phyloP scores from a whole-genome alignment of 2,329 filamentous ascomycete genomes.

The Verruconis gallopava region DNA sequence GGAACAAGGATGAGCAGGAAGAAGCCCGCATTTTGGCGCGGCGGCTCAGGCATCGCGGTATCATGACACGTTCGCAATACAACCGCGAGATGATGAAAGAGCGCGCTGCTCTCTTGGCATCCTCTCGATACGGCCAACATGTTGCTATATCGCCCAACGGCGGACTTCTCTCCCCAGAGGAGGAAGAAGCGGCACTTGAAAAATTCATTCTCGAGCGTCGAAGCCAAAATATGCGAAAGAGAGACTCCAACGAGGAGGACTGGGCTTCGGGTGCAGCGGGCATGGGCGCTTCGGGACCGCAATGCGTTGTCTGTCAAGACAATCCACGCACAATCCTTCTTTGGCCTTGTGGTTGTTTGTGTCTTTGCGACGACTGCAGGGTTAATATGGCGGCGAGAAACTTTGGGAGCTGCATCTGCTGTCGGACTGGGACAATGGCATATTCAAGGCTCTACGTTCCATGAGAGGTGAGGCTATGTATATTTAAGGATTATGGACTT shows the following conservation, averaged over 20 bases:
- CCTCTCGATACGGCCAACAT: constrained; percentile 19
- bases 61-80: constrained; percentile 74
- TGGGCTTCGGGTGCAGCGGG: constrained; percentile 64
- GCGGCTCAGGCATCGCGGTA: constrained; percentile 56
- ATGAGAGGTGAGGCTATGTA: constrained; percentile 24
- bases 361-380: constrained; percentile 87
- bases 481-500: too few species aligned
- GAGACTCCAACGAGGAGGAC: constrained; percentile 21
- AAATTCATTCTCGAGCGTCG: constrained; percentile 44
- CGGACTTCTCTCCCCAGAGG: constrained; percentile 29
- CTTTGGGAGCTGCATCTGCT: constrained; percentile 92
- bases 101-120: constrained; percentile 53
- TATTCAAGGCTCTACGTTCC: constrained; percentile 90
- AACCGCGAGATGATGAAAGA: constrained; percentile 54
- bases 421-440: constrained; percentile 72
- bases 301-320: constrained; percentile 87
- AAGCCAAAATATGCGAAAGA: constrained; percentile 16
- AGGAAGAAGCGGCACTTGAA: constrained; percentile 47
- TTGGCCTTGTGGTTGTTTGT: constrained; percentile 92
- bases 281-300: constrained; percentile 61
- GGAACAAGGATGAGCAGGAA: constrained; percentile 60
- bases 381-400: constrained; percentile 94
- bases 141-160: constrained; percentile 24
- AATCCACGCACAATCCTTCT: constrained; percentile 79
- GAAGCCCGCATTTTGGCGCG: constrained; percentile 72